phyloP scores from a whole-genome alignment of 208 protist species.

The Trypanosomatidae sp. region DNA sequence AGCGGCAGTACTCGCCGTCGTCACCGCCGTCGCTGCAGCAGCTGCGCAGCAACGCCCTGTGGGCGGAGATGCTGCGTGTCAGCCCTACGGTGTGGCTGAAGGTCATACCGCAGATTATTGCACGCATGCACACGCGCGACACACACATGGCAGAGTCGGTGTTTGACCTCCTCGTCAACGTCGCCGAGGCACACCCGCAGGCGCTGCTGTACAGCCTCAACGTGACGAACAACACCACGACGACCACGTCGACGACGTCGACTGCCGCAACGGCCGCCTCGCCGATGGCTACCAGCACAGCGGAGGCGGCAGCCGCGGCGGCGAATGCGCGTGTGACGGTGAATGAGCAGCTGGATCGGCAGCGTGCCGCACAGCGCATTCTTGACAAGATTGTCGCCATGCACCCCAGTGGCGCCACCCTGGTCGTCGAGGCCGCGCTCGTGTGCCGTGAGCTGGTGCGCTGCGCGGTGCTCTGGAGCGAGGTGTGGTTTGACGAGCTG shows the following conservation, averaged over 20 bases:
- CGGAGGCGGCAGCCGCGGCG: too few relatives aligned
- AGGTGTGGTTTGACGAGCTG: conserved; percentile 92
- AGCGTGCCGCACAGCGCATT: conserved; percentile 64
- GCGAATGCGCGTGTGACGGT: too few relatives aligned
- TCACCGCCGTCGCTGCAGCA: conserved; percentile 16
- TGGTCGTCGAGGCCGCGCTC: conserved; percentile 93
- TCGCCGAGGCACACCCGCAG: conserved; percentile 97
- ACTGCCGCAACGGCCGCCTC: too few relatives aligned
- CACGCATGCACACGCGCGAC: conserved; percentile 91
- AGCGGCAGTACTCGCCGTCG: too few relatives aligned
- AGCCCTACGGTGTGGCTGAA: conserved; percentile 97
- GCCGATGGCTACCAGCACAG: too few relatives aligned
- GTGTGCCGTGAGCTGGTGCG: conserved; percentile 97
- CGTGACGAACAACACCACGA: conserved; percentile 83
- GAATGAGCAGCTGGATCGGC: conserved; percentile 39
- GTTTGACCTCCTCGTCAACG: conserved; percentile 85
- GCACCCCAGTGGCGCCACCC: conserved; percentile 64
- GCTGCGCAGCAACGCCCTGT: conserved; percentile 54
- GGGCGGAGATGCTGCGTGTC: conserved; percentile 85
- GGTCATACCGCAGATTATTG: conserved; percentile 99
- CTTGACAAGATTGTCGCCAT: conserved; percentile 61
- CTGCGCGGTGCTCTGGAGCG: conserved; percentile 96
- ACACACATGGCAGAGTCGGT: conserved; percentile 85
- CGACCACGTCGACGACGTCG: not conserved
- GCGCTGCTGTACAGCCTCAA: conserved; percentile 99